Evolutionary conservation across 2,329 filamentous ascomycete species (phyloP).

Genomic region (Stagonosporopsis cucurbitacearum): DNA sequence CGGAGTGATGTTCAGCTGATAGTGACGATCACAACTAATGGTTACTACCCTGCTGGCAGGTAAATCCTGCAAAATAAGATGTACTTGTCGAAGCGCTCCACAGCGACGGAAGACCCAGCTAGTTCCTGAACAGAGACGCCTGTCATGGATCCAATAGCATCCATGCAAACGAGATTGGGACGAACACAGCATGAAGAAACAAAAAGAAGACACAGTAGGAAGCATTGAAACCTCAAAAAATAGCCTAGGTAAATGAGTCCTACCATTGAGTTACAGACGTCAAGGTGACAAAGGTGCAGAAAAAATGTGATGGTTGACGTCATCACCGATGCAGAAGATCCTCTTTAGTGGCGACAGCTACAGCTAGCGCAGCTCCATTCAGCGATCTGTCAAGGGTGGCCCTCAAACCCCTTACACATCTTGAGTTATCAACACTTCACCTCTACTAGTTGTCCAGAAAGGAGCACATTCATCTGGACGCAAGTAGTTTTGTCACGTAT

Average conservation of each 20-base stretch:
- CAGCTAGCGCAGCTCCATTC: neutral
- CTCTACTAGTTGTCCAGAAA: neutral
- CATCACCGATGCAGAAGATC: slow-evolving; percentile 12
- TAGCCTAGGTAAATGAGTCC: neutral
- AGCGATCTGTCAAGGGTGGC: neutral
- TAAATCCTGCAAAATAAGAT: neutral
- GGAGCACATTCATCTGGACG: neutral
- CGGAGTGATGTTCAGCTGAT: slow-evolving; percentile 3
- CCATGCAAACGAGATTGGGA: neutral
- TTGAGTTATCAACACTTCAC: neutral
- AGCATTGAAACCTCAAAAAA: neutral
- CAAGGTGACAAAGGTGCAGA: neutral
- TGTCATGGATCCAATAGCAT: neutral
- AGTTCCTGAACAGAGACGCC: slow-evolving; percentile 1
- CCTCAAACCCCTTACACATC: neutral
- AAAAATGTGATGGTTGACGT: slow-evolving; percentile 7
- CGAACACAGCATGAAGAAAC: neutral
- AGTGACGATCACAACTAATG: slow-evolving; percentile 3
- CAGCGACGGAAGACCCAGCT: neutral
- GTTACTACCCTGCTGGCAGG: neutral
- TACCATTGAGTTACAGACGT: neutral
- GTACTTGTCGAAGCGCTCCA: neutral
- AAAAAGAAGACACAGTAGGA: neutral
- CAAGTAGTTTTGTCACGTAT: neutral
- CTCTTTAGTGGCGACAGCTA: slow-evolving; percentile 15